Base-by-base conservation (phyloP, 2,329 filamentous ascomycete genomes). In the Teratosphaeria zuluensis region DNA sequence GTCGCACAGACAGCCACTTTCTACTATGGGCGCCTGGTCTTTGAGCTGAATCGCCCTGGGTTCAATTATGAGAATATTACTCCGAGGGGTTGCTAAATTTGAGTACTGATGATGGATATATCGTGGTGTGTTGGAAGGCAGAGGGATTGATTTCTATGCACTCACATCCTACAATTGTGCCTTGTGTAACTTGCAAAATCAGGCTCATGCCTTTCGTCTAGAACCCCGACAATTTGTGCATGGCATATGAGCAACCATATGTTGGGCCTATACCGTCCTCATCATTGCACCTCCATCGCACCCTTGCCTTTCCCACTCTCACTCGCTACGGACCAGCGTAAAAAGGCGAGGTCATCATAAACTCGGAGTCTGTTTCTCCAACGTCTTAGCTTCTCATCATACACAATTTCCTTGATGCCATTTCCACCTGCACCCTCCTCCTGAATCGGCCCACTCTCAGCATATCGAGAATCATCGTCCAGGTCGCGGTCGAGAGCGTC, bases 291-390 rank as follows among this genome's bases (percentile, higher is more conserved):
- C 42, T 21, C 42, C 16, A 35, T 35, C 33, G 24, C 4, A 4
- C 33, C 33, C 33, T 9, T 35, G 8, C 42, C 42, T 6, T n/a
- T 48, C 42, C 42, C n/a, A 16, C n/a, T 19, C 16, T n/a, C 42
- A 16, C n/a, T 48, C 42, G 42, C 42, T 48, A 48, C 42, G 16
- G 42, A 6, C 42, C 42, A 48, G 42, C 42, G 56, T 63, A 63
- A 52, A 62, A 67, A 12, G 65, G 64, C 32, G 55, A 60, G 14
- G 64, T 68, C 66, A 66, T 68, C 64, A 66, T 62, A 46, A 65
- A 68, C 54, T 66, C 65, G 53, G 60, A 55, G 65, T 68, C 66
- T 67, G 53, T 35, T 35, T 21, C 35, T n/a, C 31, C 38, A 30
- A 46, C 24, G 31, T 48, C 42, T 48, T 48, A 48, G 42, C 42